phyloP scores from a whole-genome alignment of 169 alveolate genomes.

The Cryptosporidium tyzzeri region DNA sequence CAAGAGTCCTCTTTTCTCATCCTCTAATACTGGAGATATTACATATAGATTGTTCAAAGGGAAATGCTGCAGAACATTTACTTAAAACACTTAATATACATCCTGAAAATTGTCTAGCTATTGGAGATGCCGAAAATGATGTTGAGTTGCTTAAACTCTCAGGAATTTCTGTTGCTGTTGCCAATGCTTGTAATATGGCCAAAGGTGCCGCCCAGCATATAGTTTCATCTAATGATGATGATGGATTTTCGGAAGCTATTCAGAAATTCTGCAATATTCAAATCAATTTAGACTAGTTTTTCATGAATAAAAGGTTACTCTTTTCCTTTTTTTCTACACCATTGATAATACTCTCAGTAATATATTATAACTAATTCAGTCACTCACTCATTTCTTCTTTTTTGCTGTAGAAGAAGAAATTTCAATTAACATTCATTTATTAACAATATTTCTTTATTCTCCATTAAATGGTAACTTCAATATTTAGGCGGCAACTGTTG shows the following conservation, averaged over 20 bases:
- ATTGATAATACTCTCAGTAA: neutral
- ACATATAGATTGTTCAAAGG: slow-evolving; percentile 80
- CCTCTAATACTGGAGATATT: slow-evolving; percentile 82
- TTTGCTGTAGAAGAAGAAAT: no score
- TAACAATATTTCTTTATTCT: no score
- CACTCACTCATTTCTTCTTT: no score
- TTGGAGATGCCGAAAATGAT: slow-evolving; percentile 87
- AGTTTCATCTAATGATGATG: slow-evolving; percentile 78
- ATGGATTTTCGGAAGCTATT: slow-evolving; percentile 76
- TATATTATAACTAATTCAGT: neutral
- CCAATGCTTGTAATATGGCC: slow-evolving; percentile 81
- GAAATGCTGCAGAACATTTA: slow-evolving; percentile 81
- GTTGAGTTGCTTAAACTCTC: slow-evolving; percentile 81
- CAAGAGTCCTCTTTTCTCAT: slow-evolving; percentile 78
- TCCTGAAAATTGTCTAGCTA: slow-evolving; percentile 80
- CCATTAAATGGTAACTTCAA: neutral
- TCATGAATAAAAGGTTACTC: no score
- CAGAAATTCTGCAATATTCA: slow-evolving; percentile 75
- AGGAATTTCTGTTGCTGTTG: slow-evolving; percentile 81
- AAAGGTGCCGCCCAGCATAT: slow-evolving; percentile 80
- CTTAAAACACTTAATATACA: slow-evolving; percentile 77
- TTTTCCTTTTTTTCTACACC: neutral
- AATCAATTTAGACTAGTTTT: slow-evolving; percentile 21
- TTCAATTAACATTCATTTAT: no score
- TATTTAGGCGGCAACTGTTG: neutral